Conservation (phyloP, 140 eudicot species). For the Stevia rebaudiana region DNA sequence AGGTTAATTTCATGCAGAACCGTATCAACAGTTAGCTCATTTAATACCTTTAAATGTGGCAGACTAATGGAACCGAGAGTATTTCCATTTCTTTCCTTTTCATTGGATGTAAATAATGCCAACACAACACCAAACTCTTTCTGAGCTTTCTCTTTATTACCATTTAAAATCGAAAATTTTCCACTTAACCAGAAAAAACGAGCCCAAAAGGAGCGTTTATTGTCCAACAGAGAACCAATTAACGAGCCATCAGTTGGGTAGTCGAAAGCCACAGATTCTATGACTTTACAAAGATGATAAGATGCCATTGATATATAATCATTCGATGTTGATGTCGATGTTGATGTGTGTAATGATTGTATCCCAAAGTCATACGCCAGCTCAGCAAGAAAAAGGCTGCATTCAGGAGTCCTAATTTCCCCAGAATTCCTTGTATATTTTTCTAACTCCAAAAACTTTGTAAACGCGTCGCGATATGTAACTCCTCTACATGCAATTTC, state of each 20-base stretch:
- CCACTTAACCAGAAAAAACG: constrained; percentile 90
- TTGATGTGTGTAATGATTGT: constrained; percentile 41
- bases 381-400: constrained; percentile 90
- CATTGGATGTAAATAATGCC: constrained; percentile 46
- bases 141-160: constrained; percentile 62
- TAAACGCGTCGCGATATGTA: constrained; percentile 41
- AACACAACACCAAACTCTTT: constrained; percentile 61
- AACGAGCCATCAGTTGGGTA: constrained; percentile 39
- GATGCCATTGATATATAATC: constrained; percentile 53
- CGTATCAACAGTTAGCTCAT: constrained; percentile 50
- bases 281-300: constrained; percentile 79
- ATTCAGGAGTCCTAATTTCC: constrained; percentile 59
- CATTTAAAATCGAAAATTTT: constrained; percentile 48
- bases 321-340: constrained; percentile 25
- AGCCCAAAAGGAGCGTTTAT: constrained; percentile 69
- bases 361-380: constrained; percentile 65
- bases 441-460: constrained; percentile 70
- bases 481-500: constrained; percentile 44
- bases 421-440: constrained; percentile 67
- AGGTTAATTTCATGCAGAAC: constrained; percentile 61
- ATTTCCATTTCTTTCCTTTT: constrained; percentile 29
- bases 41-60: constrained; percentile 62
- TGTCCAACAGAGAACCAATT: constrained; percentile 37
- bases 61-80: constrained; percentile 40
- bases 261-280: constrained; percentile 67